Evolutionary conservation across 768 basidiomycete genomes (phyloP).

Genomic region (Leucosporidium creatinivorum): DNA sequence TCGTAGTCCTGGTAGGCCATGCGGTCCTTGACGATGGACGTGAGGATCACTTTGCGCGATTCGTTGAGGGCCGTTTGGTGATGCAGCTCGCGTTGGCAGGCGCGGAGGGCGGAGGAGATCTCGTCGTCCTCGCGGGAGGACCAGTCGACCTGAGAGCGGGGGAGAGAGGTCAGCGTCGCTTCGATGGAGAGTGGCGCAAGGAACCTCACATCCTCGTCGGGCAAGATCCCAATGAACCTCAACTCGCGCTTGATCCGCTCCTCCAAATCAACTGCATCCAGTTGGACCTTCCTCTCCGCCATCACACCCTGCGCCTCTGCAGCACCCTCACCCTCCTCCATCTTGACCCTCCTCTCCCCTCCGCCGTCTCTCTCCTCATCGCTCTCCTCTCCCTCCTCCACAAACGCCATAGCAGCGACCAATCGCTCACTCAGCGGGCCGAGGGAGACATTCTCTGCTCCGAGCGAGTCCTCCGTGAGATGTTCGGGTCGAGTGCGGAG

Average conservation of each 20-base stretch:
- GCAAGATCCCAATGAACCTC: constrained; percentile 44
- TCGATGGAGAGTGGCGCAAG: not conserved
- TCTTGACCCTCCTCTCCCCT: constrained; percentile 49
- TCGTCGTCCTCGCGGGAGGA: constrained; percentile 66
- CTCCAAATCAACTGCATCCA: constrained; percentile 45
- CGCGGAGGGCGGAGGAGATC: constrained; percentile 78
- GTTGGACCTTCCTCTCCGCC: constrained; percentile 47
- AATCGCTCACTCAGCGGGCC: constrained; percentile 33
- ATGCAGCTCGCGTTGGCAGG: constrained; percentile 74
- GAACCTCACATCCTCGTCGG: constrained; percentile 39
- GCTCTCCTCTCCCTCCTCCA: constrained; percentile 6
- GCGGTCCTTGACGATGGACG: constrained; percentile 69
- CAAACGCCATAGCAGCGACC: constrained; percentile 34
- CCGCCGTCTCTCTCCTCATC: constrained; percentile 41
- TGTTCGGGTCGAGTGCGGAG: constrained; percentile 59
- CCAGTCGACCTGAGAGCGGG: constrained; percentile 45
- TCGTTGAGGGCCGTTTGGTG: constrained; percentile 74
- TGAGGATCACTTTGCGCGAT: constrained; percentile 65
- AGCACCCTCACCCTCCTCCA: constrained; percentile 67
- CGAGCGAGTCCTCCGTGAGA: constrained; percentile 57
- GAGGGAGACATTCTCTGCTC: constrained; percentile 24
- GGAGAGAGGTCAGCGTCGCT: constrained; percentile 42
- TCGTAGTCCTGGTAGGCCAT: constrained; percentile 88
- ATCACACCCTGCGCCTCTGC: constrained; percentile 70
- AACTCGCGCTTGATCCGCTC: constrained; percentile 45